Evolutionary conservation across 768 basidiomycete genomes (phyloP), one percentile per base, ranked within the genome.

Genomic region (Saitozyma sp.): DNA sequence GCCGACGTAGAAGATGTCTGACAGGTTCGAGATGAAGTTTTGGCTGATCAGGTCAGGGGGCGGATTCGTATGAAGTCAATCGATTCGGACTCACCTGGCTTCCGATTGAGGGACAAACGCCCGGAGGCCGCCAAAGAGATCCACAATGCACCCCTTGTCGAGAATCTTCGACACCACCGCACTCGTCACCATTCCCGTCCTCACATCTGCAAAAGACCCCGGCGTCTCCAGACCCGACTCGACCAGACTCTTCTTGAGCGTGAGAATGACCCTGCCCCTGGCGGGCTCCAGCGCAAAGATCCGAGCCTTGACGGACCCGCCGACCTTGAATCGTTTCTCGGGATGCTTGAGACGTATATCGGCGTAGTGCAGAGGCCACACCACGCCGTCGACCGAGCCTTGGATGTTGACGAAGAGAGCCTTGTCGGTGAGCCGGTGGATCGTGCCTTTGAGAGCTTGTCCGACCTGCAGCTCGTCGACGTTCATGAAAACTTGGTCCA

Each of bases 301-400:
- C 45, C 91, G 83, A 69, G 91, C 93, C 81, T 90, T 95, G 78
- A 97, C 89, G 56, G 76, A 85, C 4, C 84, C 83, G 29, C 93
- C 94, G 19, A 84, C 81, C 74, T 91, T 93, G 82, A 96, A 99
- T 63, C 88, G 85, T 80, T 88, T 91, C 49, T 91, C 87, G 9
- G 95, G 95, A 76, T 97, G 90, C 75, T 93, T 96, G 69, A 98
- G 84, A n/a, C 82, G 77, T 71, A 98, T 93, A 78, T 99, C 96
- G 10, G 96, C 92, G 76, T 90, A 96, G 76, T 98, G 96, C 64
- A 87, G 85, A 0, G 94, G 93, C 90, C 91, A 96, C 19, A 97
- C 84, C 37, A 96, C 88, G 38, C 91, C 96, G 73, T 96, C 92
- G 40, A 97, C 87, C 63, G 85, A 90, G 6, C 91, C 92, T 6